Evolutionary conservation across 2,329 filamentous ascomycete genomes (phyloP), one percentile per base, ranked within the genome.

Genomic region (Talaromyces sp.): DNA sequence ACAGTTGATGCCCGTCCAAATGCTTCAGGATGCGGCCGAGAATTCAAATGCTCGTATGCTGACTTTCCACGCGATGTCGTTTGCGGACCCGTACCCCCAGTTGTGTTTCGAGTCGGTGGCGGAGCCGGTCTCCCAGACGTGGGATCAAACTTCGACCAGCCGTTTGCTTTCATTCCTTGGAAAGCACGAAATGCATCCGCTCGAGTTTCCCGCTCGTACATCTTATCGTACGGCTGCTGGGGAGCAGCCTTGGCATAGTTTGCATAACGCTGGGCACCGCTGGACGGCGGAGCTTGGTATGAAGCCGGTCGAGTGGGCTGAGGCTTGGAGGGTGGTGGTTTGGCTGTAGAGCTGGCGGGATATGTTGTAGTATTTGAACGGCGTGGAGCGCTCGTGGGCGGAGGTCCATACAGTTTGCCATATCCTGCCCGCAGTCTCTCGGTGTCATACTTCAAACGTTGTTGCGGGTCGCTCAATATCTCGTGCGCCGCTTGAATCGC

Each of bases 401-500:
- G 50, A 47, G 73, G 74, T 1, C 72, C 74, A 35, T 77, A 77
- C 2, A 69, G 62, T 49, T 73, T 77, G n/a, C 73, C 76, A 70
- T 72, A 77, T 15, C 81, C 82, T 61, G 80, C 80, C 66, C 84
- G 85, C 64, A 83, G 78, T 62, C 87, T 81, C 67, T 87, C 86
- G n/a, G 80, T 81, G 73, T 90, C 87, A 70, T 90, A 90, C 73
- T 85, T 86, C 43, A 81, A 73, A 67, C 87, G 85, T 69, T 82
- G 79, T n/a, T 80, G 78, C 1, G 84, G 79, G 70, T 90, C 87
- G 68, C 81, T 84, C 54, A 91, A 81, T 62, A 97, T 84, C 75
- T 97, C 93, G 73, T 96, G 89, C 25, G 93, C 93, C 4, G 90
- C 87, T 77, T 96, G 91, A 58, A 97, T 96, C 59, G 89, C 86